Evolutionary conservation across 2,329 filamentous ascomycete species (phyloP), one percentile per base, ranked within the genome.

Genomic region (Diaporthe nobilis): DNA sequence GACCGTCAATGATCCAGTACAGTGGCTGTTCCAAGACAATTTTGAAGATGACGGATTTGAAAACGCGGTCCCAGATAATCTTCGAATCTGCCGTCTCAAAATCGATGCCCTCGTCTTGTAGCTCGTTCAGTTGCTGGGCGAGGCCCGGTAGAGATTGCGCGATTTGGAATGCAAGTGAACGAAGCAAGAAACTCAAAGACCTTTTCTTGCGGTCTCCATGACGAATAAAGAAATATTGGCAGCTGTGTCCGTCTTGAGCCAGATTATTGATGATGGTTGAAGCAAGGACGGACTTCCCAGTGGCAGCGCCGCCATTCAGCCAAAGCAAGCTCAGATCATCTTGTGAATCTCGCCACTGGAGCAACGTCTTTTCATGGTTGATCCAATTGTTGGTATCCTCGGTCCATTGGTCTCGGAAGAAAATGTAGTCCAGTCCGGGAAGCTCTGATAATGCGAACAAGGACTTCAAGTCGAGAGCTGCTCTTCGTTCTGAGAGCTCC

Each of bases 161-260:
- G 3, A 70, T 53, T 70, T 70, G 65, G 9, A 49, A 70, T 8
- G 65, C 65, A 13, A 70, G n/a, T 13, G 65, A 70, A 42, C 47
- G 65, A 5, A 70, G 65, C 2, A 70, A 31, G 37, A 55, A 55
- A 12, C 31, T 53, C 22, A 42, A n/a, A 5, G 73, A 74, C 10
- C 76, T 74, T 72, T 79, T 80, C 4, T 75, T 75, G 55, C 76
- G 67, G 39, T 81, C 77, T 49, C 75, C 78, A 44, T 58, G 75
- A 22, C 78, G 72, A 53, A 79, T 77, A 68, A 81, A 80, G 72
- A 81, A 81, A 44, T 79, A 81, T 44, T 80, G 79, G 72, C 78
- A 78, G 47, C 2, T n/a, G 58, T 60, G 4, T 22, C 47, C 55
- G 57, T 72, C n/a, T 60, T 61, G 10, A 51, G 72, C 28, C 20